phyloP scores from a whole-genome alignment of 2,329 filamentous ascomycete genomes.

The Penicillium sp. region DNA sequence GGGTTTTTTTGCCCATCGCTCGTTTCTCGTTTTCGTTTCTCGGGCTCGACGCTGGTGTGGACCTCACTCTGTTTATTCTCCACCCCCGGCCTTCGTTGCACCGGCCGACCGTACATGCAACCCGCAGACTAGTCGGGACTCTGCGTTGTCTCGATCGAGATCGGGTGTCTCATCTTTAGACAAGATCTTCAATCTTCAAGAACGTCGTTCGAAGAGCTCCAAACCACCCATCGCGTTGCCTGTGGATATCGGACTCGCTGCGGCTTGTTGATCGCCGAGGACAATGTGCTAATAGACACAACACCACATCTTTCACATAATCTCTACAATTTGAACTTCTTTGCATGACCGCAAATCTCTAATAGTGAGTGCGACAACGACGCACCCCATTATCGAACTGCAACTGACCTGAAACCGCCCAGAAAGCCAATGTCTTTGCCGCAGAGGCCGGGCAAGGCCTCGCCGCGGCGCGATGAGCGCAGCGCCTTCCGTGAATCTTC shows the following conservation, averaged over 20 bases:
- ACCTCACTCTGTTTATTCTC: constrained; percentile 21
- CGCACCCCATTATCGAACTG: background rate
- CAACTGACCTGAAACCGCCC: background rate
- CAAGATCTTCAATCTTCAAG: background rate
- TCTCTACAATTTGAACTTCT: background rate
- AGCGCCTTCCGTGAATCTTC: constrained; percentile 64
- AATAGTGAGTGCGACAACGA: constrained; percentile 9
- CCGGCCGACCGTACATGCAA: constrained; percentile 17
- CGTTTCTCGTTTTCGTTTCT: constrained; percentile 1
- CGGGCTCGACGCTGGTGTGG: constrained; percentile 10
- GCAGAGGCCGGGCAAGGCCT: constrained; percentile 59
- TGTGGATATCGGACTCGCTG: background rate
- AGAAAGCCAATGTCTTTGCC: constrained; percentile 47
- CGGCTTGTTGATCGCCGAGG: constrained; percentile 1
- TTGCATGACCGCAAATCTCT: constrained; percentile 8
- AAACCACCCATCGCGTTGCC: background rate
- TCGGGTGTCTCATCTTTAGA: background rate
- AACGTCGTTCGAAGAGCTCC: background rate
- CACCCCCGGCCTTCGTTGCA: constrained; percentile 21
- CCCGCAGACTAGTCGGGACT: constrained; percentile 4
- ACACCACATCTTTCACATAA: background rate
- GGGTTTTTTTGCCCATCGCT: background rate
- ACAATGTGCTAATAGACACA: constrained; percentile 1
- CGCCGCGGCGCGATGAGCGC: constrained; percentile 56
- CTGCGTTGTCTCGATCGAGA: background rate